phyloP scores from a whole-genome alignment of 441 rosid genomes.

The Populus tomentosa region DNA sequence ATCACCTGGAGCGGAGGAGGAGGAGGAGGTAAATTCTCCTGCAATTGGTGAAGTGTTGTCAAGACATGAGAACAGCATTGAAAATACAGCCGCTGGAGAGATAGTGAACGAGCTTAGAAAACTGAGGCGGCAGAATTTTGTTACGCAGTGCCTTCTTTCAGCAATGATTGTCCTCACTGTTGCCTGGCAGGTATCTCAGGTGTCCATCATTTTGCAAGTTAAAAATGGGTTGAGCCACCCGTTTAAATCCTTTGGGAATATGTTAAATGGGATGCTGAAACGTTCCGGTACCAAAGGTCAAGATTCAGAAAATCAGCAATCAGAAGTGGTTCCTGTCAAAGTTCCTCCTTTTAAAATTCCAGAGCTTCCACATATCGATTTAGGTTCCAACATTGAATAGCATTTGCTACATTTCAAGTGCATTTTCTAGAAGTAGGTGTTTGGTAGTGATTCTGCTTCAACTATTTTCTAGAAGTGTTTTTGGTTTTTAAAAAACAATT shows the following conservation, averaged over 20 bases:
- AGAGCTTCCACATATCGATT: conserved; percentile 39
- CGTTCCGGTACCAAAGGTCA: conserved; percentile 11
- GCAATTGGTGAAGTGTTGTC: conserved; percentile 12
- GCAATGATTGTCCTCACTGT: conserved; percentile 58
- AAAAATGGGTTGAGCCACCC: conserved; percentile 62
- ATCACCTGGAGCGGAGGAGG: background rate
- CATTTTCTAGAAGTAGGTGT: background rate
- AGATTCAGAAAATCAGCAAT: conserved; percentile 13
- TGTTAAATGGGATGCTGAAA: conserved; percentile 38
- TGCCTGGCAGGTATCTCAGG: conserved; percentile 81
- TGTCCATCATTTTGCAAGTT: conserved; percentile 49
- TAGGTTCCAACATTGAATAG: conserved; percentile 24
- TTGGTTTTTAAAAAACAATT: too few relatives aligned
- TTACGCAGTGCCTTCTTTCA: conserved; percentile 70
- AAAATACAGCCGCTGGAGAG: conserved; percentile 30
- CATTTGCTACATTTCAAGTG: background rate
- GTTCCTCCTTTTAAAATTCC: conserved; percentile 36
- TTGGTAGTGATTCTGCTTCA: background rate
- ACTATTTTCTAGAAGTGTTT: too few relatives aligned
- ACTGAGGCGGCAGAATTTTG: conserved; percentile 61
- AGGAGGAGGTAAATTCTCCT: background rate
- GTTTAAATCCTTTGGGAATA: conserved; percentile 44
- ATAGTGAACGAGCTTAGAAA: conserved; percentile 52
- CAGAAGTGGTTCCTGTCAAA: conserved; percentile 10
- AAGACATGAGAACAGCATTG: conserved; percentile 5